A percentile compares a stretch with the other conserved stretches of the same genome.
These are phyloP conservation scores for Hypoxylon perforatum DNA, from an alignment of 495 filamentous ascomycete genomes.

Conservation along the genomic window DNA sequence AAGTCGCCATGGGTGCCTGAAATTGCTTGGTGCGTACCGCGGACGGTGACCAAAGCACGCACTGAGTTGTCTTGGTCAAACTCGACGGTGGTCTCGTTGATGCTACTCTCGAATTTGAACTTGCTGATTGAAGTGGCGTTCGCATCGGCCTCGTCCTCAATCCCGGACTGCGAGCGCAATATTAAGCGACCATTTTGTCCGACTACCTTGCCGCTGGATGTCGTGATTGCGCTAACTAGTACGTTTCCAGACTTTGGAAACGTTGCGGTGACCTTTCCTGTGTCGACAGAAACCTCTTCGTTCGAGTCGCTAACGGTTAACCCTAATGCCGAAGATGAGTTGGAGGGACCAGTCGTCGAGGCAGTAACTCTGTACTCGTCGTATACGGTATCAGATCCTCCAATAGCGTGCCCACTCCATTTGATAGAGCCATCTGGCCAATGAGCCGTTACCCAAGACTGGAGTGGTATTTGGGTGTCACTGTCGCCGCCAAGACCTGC, in stretches of 20 bases:
- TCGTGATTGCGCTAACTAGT: slow-evolving; percentile 49
- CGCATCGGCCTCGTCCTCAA: slow-evolving; percentile 38
- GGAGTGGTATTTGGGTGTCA: slow-evolving; percentile 43
- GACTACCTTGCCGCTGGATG: slow-evolving; percentile 50
- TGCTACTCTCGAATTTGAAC: slow-evolving; percentile 37
- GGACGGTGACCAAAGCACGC: slow-evolving; percentile 53
- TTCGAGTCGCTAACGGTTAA: slow-evolving; percentile 28
- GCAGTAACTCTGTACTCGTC: slow-evolving; percentile 41
- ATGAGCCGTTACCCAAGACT: slow-evolving; percentile 57
- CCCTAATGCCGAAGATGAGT: slow-evolving; percentile 2
- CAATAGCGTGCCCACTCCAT: slow-evolving; percentile 59
- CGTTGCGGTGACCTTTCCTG: slow-evolving; percentile 51
- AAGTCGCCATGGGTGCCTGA: slow-evolving; percentile 38
- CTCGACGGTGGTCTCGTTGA: slow-evolving; percentile 43
- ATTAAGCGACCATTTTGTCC: slow-evolving; percentile 56
- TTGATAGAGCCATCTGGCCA: slow-evolving; percentile 61
- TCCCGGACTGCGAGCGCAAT: slow-evolving; percentile 49
- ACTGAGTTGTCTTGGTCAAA: slow-evolving; percentile 38
- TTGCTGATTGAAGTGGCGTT: slow-evolving; percentile 19
- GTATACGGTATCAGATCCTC: slow-evolving; percentile 34
- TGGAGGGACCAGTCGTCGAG: slow-evolving; percentile 6
- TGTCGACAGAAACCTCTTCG: slow-evolving; percentile 43
- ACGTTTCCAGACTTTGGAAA: slow-evolving; percentile 51
- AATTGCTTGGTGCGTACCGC: slow-evolving; percentile 40
- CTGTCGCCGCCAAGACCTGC: slow-evolving; percentile 35